A percentile compares a stretch with the other conserved stretches of the same genome.
Evolutionary conservation across 2,329 filamentous ascomycete genomes (phyloP).

Genomic region (Claviceps africana): DNA sequence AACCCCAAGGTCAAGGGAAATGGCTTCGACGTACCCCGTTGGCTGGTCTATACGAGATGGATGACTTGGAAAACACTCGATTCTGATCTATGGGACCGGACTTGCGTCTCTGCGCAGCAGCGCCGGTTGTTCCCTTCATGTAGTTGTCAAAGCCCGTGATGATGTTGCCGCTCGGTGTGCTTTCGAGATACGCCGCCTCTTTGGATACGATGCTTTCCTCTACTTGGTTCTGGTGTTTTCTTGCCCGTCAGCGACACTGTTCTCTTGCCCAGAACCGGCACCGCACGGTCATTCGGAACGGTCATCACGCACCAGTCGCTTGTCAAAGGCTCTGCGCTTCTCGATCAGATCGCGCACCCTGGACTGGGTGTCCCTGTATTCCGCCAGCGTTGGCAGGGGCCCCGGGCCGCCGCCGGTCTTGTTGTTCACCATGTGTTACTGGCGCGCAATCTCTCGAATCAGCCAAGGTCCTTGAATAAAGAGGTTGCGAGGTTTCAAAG

Average conservation of each 20-base stretch:
- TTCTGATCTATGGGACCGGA: constrained; percentile 53
- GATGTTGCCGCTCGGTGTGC: constrained; percentile 82
- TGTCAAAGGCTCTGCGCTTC: constrained; percentile 24
- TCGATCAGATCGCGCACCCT: constrained; percentile 34
- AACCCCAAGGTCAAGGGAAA: too few species aligned
- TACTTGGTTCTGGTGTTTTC: constrained; percentile 18
- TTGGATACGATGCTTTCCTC: constrained; percentile 77
- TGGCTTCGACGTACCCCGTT: constrained; percentile 16
- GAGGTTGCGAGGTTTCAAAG: not conserved
- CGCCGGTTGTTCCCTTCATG: constrained; percentile 70
- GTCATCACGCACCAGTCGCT: constrained; percentile 20
- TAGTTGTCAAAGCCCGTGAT: constrained; percentile 97
- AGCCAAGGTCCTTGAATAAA: not conserved
- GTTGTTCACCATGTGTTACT: constrained; percentile 21
- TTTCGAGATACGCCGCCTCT: constrained; percentile 81
- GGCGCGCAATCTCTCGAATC: not conserved
- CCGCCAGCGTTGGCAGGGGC: constrained; percentile 25
- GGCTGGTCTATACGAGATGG: constrained; percentile 44
- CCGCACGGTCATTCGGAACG: too few species aligned
- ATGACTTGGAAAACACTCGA: constrained; percentile 56
- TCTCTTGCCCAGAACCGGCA: not conserved
- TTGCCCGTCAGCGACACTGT: constrained; percentile 18
- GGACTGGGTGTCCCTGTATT: constrained; percentile 37
- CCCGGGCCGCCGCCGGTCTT: constrained; percentile 14
- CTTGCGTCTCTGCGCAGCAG: constrained; percentile 49